phyloP scores from a whole-genome alignment of 2,329 filamentous ascomycete species.

The Claviceps fusiformis region DNA sequence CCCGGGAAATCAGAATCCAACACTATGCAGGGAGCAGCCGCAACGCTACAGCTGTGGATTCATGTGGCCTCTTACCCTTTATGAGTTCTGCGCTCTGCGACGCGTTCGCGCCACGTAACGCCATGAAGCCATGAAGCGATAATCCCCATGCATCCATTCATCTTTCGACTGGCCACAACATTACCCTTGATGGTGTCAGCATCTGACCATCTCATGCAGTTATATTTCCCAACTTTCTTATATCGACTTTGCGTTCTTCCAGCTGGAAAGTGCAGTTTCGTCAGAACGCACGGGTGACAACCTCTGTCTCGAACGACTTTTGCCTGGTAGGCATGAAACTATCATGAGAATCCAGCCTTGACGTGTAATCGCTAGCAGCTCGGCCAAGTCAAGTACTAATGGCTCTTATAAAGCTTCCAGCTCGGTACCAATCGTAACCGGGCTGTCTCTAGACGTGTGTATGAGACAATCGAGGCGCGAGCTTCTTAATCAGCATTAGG shows the following conservation, averaged over 20 bases:
- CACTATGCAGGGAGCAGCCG: background rate
- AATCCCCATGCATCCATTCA: background rate
- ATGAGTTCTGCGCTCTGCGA: background rate
- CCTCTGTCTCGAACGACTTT: background rate
- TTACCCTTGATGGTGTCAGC: background rate
- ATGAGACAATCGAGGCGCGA: background rate
- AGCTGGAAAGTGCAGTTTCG: background rate
- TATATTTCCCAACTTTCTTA: background rate
- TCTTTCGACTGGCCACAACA: background rate
- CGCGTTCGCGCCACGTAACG: background rate
- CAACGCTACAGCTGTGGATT: background rate
- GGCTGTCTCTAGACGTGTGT: background rate
- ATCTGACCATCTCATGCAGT: background rate
- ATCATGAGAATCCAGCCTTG: background rate
- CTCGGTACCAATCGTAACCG: background rate
- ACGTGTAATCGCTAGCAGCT: background rate
- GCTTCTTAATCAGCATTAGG: background rate
- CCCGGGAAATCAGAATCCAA: background rate
- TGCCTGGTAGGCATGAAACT: background rate
- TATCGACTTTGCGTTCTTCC: background rate
- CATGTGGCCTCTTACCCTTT: background rate
- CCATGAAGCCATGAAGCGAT: background rate
- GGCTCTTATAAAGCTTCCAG: background rate
- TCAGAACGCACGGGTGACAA: background rate
- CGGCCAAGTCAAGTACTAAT: background rate